phyloP scores from a whole-genome alignment of 2,329 filamentous ascomycete genomes.

The Fusarium equiseti region DNA sequence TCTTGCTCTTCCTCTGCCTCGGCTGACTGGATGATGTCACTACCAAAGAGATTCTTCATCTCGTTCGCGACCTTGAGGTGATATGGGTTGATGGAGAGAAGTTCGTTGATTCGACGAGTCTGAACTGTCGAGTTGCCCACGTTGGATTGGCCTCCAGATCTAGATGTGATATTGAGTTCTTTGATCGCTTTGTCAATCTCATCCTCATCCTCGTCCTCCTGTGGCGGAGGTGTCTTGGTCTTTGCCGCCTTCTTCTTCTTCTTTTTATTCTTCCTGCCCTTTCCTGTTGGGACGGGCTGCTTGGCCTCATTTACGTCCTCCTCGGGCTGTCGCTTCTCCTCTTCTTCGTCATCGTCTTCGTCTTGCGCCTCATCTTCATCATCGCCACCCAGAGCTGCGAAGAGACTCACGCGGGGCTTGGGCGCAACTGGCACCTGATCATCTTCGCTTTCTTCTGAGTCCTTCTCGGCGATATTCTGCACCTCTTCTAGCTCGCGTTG shows the following conservation, averaged over 20 bases:
- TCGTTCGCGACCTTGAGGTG: slow-evolving; percentile 90
- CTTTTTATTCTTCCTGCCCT: slow-evolving; percentile 56
- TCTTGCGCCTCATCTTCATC: slow-evolving; percentile 58
- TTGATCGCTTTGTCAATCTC: slow-evolving; percentile 68
- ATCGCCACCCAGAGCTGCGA: slow-evolving; percentile 64
- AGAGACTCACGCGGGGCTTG: slow-evolving; percentile 61
- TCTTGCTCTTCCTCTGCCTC: slow-evolving; percentile 63
- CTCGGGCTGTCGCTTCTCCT: slow-evolving; percentile 44
- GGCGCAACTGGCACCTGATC: slow-evolving; percentile 46
- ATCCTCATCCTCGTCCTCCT: slow-evolving; percentile 57
- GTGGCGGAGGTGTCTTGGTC: slow-evolving; percentile 31
- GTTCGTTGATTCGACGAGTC: slow-evolving; percentile 52
- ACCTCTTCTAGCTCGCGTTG: slow-evolving; percentile 59
- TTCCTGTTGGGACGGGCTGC: slow-evolving; percentile 40
- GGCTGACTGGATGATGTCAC: slow-evolving; percentile 68
- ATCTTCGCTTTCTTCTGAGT: slow-evolving; percentile 50
- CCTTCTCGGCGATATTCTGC: slow-evolving; percentile 21
- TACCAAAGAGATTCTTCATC: slow-evolving; percentile 76
- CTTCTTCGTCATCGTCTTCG: slow-evolving; percentile 51
- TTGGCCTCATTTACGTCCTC: slow-evolving; percentile 40
- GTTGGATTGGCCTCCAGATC: not conserved
- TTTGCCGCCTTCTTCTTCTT: slow-evolving; percentile 54
- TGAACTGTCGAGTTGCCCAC: slow-evolving; percentile 16
- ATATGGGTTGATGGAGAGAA: slow-evolving; percentile 69
- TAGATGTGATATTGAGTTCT: slow-evolving; percentile 58